Conservation (phyloP, 1,139 yeast genomes). For the Candida dubliniensis region DNA sequence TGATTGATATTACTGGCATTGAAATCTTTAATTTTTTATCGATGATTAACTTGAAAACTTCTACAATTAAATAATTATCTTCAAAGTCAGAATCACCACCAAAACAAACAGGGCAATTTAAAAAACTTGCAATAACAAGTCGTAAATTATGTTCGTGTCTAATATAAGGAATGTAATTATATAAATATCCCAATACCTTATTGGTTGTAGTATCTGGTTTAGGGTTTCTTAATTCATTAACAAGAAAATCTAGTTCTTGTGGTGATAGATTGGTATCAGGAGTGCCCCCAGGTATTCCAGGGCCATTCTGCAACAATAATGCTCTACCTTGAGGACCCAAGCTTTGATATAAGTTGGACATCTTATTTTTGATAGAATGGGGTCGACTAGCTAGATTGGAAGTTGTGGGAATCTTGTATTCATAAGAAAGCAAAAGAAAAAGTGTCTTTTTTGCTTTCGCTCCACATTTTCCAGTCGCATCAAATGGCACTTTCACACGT, state of each 20-base stretch:
- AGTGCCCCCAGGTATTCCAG: neutral
- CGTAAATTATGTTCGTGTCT: slow-evolving; percentile 58
- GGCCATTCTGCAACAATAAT: slow-evolving; percentile 9
- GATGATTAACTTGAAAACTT: slow-evolving; percentile 48
- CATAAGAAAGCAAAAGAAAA: no score
- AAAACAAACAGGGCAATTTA: slow-evolving; percentile 50
- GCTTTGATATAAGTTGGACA: slow-evolving; percentile 21
- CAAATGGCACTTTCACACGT: no score
- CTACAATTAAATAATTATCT: slow-evolving; percentile 41
- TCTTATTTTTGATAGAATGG: slow-evolving; percentile 4
- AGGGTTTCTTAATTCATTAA: slow-evolving; percentile 47
- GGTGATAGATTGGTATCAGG: slow-evolving; percentile 20
- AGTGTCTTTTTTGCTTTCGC: no score
- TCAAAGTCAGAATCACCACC: slow-evolving; percentile 35
- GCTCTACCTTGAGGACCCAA: slow-evolving; percentile 28
- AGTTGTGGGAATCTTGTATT: no score
- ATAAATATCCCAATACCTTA: slow-evolving; percentile 51
- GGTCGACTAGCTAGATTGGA: neutral
- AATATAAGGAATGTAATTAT: slow-evolving; percentile 61
- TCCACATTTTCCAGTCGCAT: no score
- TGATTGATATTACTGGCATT: slow-evolving; percentile 58
- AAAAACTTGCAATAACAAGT: slow-evolving; percentile 49
- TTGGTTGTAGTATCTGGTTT: slow-evolving; percentile 30
- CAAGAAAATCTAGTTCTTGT: slow-evolving; percentile 50
- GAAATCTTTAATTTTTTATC: slow-evolving; percentile 58